These are phyloP conservation scores for Leccinellum luteum DNA, from an alignment of 768 basidiomycete species.

Conservation along the genomic window DNA sequence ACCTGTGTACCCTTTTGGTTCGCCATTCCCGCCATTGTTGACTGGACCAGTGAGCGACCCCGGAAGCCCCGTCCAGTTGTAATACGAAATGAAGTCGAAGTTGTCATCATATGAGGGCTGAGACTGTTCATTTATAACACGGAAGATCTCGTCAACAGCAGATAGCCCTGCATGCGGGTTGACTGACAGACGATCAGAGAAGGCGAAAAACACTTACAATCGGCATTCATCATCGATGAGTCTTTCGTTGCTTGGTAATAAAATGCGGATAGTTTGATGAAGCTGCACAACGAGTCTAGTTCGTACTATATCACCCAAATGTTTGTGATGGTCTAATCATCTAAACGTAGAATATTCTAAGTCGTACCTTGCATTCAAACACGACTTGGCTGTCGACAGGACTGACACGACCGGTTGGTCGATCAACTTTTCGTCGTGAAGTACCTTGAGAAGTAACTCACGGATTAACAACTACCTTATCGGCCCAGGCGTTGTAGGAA, in stretches of 20 bases:
- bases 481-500: slow-evolving; percentile 66
- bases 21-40: slow-evolving; percentile 66
- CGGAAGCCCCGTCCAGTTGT: slow-evolving; percentile 76
- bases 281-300: slow-evolving; percentile 75
- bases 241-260: slow-evolving; percentile 75
- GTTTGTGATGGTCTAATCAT: neutral
- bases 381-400: slow-evolving; percentile 68
- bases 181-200: neutral
- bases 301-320: slow-evolving; percentile 52
- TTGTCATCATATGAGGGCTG: slow-evolving; percentile 64
- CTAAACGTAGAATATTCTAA: neutral
- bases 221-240: slow-evolving; percentile 63
- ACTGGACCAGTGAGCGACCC: slow-evolving; percentile 61
- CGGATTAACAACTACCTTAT: slow-evolving; percentile 72
- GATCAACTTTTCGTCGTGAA: neutral
- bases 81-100: slow-evolving; percentile 74
- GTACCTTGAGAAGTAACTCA: slow-evolving; percentile 35
- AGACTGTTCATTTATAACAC: slow-evolving; percentile 75
- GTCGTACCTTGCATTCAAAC: slow-evolving; percentile 75
- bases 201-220: slow-evolving; percentile 45
- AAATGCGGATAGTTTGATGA: slow-evolving; percentile 71
- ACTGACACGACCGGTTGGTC: slow-evolving; percentile 32
- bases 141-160: slow-evolving; percentile 70
- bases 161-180: slow-evolving; percentile 47
- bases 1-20: slow-evolving; percentile 73